A percentile compares a stretch with the other conserved stretches of the same genome.
Conservation (phyloP, 441 rosid genomes). For the Mallotus repandus region DNA sequence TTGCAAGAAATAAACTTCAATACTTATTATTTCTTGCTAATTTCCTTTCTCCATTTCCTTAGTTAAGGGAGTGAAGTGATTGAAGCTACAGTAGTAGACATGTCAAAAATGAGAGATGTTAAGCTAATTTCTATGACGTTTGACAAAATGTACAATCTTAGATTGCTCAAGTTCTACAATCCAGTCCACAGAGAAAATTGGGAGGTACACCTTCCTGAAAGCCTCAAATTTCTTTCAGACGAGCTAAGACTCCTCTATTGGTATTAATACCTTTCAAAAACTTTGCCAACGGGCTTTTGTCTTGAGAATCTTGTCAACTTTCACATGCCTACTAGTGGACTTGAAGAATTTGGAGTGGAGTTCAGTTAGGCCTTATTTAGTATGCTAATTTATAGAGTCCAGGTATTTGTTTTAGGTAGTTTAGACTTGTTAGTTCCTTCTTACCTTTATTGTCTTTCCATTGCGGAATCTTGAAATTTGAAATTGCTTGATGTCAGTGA, state of each 20-base stretch:
- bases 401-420: not conserved
- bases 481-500: not conserved
- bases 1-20: not conserved
- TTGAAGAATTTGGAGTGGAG: conserved; percentile 5
- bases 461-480: not conserved
- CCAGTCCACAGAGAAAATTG: not conserved
- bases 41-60: not conserved
- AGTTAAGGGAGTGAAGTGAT: not conserved
- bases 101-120: not conserved
- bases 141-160: too few species aligned
- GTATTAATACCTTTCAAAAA: not conserved
- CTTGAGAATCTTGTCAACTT: conserved; percentile 3
- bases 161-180: too few species aligned
- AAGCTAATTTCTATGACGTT: not conserved
- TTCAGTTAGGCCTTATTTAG: not conserved
- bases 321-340: not conserved
- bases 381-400: too few species aligned
- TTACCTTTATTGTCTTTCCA: not conserved
- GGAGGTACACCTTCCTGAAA: not conserved
- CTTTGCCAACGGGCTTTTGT: not conserved
- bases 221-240: conserved; percentile 1
- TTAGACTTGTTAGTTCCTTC: not conserved
- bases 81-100: not conserved
- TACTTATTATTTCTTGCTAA: not conserved
- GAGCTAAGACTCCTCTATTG: not conserved